Evolutionary conservation across 2,329 filamentous ascomycete species (phyloP).

Genomic region (Trichoderma polysporum): DNA sequence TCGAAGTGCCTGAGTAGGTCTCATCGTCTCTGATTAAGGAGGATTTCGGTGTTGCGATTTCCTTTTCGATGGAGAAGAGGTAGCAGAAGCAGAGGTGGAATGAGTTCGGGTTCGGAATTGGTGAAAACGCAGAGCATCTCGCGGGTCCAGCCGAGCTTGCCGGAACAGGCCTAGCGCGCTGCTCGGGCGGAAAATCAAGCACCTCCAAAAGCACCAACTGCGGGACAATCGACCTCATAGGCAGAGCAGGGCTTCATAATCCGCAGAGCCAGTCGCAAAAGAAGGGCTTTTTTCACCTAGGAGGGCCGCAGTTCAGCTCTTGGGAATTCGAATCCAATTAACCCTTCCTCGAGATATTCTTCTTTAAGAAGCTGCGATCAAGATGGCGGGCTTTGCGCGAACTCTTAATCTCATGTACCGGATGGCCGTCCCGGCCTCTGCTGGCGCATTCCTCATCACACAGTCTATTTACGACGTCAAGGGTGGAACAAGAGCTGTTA

Average conservation of each 20-base stretch:
- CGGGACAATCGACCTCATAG: conserved; percentile 13
- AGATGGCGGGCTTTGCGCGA: conserved; percentile 57
- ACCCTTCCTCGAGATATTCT: not conserved
- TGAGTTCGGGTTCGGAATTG: conserved; percentile 26
- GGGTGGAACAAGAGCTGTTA: conserved; percentile 90
- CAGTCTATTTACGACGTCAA: conserved; percentile 95
- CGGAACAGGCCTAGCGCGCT: conserved; percentile 35
- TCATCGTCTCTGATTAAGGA: conserved; percentile 34
- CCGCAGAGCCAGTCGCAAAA: not conserved
- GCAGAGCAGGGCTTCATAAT: conserved; percentile 11
- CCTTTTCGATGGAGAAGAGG: conserved; percentile 15
- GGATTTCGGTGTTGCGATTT: conserved; percentile 21
- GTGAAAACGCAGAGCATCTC: conserved; percentile 29
- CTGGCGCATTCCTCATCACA: conserved; percentile 67
- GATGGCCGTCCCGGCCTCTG: conserved; percentile 69
- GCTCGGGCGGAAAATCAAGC: conserved; percentile 27
- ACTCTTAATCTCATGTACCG: conserved; percentile 63
- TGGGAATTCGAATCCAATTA: not conserved
- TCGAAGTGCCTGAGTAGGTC: conserved; percentile 42
- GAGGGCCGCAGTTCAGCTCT: not conserved
- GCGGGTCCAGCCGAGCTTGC: conserved; percentile 37
- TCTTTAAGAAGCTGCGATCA: conserved; percentile 16
- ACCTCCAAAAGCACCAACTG: not conserved
- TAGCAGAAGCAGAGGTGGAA: conserved; percentile 9
- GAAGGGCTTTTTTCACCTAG: not conserved